Evolutionary conservation across 1,284 basidiomycete genomes (phyloP), one percentile per base, ranked within the genome.

Genomic region (Inonotus obliquus): DNA sequence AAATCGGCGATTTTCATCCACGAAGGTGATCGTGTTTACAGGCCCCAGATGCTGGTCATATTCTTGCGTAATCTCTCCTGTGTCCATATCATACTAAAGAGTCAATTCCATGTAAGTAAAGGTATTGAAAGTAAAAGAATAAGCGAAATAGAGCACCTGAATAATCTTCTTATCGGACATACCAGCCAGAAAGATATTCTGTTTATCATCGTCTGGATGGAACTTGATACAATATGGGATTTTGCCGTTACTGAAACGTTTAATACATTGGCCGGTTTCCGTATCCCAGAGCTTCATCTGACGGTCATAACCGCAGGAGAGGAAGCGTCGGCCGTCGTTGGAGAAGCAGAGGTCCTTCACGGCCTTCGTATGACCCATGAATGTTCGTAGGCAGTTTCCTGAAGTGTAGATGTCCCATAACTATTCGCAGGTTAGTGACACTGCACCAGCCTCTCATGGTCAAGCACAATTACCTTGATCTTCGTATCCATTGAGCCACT

Each of bases 101-200:
- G 59, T 52, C 56, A 51, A 21, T 35, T 57, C 53, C 21, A 27
- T 25, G 23, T 49, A 25, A 61, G 53, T 32, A 49, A 48, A 51
- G 48, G 23, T 19, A 27, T 44, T 25, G 11, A 48, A 32, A 37
- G 13, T 51, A n/a, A 17, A 47, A 47, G 29, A 51, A 38, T 32
- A 54, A 60, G 6, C 10, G 25, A 49, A 71, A 81, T 63, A 21
- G 19, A 44, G 17, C 69, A 93, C 93, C 81, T 96, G 96, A 32
- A 98, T 91, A 66, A 99, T 97, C 77, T 98, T 98, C 78, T 98
- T 99, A 77, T 99, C 96, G 57, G 91, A 92, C 96, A 98, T 99
- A 66, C 97, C 97, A 47, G 96, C 94, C 41, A 99, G 79, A 80
- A 99, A 99, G 62, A 96, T 89, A 72, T 98, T 80, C 71, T 98